Evolutionary conservation across 331 rosid genomes (phyloP).

Genomic region (Acacia concinna): DNA sequence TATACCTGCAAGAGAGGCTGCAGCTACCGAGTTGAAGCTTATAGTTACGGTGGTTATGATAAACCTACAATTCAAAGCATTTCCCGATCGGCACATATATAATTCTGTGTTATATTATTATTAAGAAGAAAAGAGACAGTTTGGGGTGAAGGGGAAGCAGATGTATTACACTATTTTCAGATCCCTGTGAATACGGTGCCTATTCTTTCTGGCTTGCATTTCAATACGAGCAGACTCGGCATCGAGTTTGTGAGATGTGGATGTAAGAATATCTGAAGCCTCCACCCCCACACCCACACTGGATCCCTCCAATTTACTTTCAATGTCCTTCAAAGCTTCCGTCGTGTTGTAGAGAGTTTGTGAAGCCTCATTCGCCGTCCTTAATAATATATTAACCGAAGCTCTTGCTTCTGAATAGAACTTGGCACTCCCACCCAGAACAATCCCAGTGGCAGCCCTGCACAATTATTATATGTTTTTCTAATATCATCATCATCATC

Average conservation of each 20-base stretch:
- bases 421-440: conserved; percentile 51
- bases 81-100: background rate
- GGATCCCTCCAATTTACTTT: conserved; percentile 26
- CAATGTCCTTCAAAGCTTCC: conserved; percentile 44
- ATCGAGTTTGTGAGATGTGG: conserved; percentile 46
- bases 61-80: conserved; percentile 51
- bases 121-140: background rate
- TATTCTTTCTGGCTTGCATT: conserved; percentile 45
- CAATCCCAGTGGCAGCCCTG: conserved; percentile 40
- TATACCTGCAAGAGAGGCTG: conserved; percentile 58
- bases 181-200: conserved; percentile 43
- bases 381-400: conserved; percentile 43
- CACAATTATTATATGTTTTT: background rate
- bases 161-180: conserved; percentile 48
- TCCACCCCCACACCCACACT: background rate
- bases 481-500: background rate
- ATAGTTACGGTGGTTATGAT: conserved; percentile 45
- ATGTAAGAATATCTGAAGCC: conserved; percentile 34
- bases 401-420: conserved; percentile 38
- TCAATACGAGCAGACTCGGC: conserved; percentile 42
- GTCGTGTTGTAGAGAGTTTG: conserved; percentile 57
- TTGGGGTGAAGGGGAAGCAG: background rate
- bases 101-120: background rate
- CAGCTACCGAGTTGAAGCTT: conserved; percentile 50
- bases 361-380: conserved; percentile 66